A percentile compares a stretch with the other conserved stretches of the same genome.
These are phyloP conservation scores for Serendipita indica DNA, from an alignment of 768 basidiomycete species.

Conservation along the genomic window DNA sequence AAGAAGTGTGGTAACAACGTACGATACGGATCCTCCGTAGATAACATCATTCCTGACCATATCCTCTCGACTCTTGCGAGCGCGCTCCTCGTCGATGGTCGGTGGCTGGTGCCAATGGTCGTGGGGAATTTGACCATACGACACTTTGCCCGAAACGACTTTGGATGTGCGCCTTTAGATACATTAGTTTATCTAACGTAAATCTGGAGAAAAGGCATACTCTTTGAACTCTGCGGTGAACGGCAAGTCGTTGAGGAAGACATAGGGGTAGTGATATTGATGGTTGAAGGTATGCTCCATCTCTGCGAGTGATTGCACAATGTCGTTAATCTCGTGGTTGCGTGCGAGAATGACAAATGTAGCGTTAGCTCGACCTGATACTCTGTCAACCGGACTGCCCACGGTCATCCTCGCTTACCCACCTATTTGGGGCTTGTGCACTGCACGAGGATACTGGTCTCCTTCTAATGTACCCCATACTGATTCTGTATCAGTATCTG, in stretches of 20 bases:
- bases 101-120: conserved; percentile 59
- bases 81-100: conserved; percentile 56
- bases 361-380: no score
- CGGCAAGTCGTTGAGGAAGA: conserved; percentile 74
- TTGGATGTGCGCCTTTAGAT: conserved; percentile 25
- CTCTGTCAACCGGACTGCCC: no score
- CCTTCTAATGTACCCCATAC: background rate
- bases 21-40: conserved; percentile 49
- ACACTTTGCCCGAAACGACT: conserved; percentile 37
- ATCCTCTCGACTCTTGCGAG: conserved; percentile 34
- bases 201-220: conserved; percentile 23
- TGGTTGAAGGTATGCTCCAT: conserved; percentile 82
- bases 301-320: conserved; percentile 50
- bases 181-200: conserved; percentile 15
- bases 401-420: no score
- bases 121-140: conserved; percentile 45
- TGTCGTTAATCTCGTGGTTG: conserved; percentile 46
- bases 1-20: background rate
- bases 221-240: conserved; percentile 64
- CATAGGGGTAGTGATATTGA: conserved; percentile 67
- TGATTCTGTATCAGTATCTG: background rate
- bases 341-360: conserved; percentile 52
- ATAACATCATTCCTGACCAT: conserved; percentile 44
- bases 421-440: background rate
- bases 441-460: background rate